Base-by-base conservation (phyloP, 2,329 filamentous ascomycete species). In the Onygena corvina region DNA sequence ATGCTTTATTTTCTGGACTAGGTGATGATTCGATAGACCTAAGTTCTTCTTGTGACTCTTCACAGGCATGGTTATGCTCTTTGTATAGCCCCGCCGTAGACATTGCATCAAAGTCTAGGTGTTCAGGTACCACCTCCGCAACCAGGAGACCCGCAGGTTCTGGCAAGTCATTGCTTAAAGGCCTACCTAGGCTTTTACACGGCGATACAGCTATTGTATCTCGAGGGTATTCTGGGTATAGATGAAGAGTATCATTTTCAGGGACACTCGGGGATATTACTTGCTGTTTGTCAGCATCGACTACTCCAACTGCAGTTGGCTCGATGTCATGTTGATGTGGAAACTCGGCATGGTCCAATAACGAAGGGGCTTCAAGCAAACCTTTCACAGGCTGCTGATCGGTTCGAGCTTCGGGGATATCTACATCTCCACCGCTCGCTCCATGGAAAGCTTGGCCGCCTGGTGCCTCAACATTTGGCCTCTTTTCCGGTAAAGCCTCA, bases 151-250 rank as follows among this genome's bases (percentile, higher is more conserved):
- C 21, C n/a, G 33, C 23, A 18, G 7, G 21, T 12, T 4, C 12
- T 11, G 20, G 4, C 2, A 12, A 48, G 14, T 34, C 16, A 36
- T 38, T 20, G 3, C n/a, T 27, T 48, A 31, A 48, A 12, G 44
- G 3, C 23, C 16, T 18, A 6, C 35, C 7, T 18, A 31, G 7
- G 9, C 61, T 58, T 27, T 64, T 52, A 20, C 70, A 54, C 11
- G 68, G 66, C 20, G 67, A 70, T 4, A 68, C 63, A 35, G 65
- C 55, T 8, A 67, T 64, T 30, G 69, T 59, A 4, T 63, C 64
- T 8, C 66, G 62, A 18, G 68, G 70, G 31, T 63, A 59, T 30
- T 68, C 55, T 12, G 66, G 68, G 23, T 60, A 57, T 16, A 70
- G 57, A 11, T 62, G 62, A 8, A 67, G 67, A 9, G 67, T 67